Evolutionary conservation across 2,329 filamentous ascomycete species (phyloP).

Genomic region (Cladorrhinum sp.): DNA sequence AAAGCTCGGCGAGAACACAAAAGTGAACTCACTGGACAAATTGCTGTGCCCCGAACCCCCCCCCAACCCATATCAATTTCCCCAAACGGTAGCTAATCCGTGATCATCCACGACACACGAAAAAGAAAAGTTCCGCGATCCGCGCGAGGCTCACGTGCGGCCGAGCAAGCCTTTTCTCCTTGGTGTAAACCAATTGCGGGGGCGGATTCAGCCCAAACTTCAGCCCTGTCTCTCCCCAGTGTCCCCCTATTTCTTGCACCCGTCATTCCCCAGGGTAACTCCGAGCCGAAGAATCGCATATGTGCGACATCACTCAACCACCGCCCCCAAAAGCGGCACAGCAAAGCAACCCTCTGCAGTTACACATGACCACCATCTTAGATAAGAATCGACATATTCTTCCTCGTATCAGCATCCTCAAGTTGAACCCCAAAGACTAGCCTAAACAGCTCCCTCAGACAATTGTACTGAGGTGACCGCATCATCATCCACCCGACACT

Average conservation of each 20-base stretch:
- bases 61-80: not conserved
- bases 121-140: too few relatives aligned
- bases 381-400: constrained; percentile 60
- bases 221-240: not conserved
- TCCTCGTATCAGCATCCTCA: constrained; percentile 70
- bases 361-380: constrained; percentile 30
- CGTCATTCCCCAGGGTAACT: not conserved
- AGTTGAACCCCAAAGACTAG: constrained; percentile 81
- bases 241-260: not conserved
- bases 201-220: not conserved
- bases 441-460: constrained; percentile 77
- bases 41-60: too few relatives aligned
- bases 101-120: too few relatives aligned
- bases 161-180: not conserved
- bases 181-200: not conserved
- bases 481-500: constrained; percentile 74
- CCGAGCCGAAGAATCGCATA: not conserved
- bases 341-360: not conserved
- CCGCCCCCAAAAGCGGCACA: not conserved
- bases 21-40: not conserved
- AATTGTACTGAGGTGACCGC: constrained; percentile 68
- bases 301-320: not conserved
- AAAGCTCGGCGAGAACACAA: not conserved
- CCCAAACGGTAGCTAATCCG: too few relatives aligned
- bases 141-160: not conserved